Evolutionary conservation across 768 basidiomycete genomes (phyloP), one percentile per base, ranked within the genome.

Genomic region (Lanmaoa rubissima): DNA sequence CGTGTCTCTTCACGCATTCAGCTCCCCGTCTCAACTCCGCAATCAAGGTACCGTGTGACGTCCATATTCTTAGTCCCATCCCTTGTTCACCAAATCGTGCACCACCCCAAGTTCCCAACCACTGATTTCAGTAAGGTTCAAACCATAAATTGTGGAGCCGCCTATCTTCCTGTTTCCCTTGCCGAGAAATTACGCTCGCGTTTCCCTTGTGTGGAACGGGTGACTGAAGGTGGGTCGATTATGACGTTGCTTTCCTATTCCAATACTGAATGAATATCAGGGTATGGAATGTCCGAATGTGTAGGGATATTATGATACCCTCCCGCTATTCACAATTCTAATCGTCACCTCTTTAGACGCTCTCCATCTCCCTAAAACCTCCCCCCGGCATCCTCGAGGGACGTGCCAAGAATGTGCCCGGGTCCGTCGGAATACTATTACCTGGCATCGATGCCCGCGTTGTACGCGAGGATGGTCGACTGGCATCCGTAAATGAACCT

Each of bases 241-340:
- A 34, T 24, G 8, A 12, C 50, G 7, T 50, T 46, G 2, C 24
- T 43, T 36, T 48, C 28, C 14, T 24, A 19, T 48, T 31, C 31
- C 34, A 21, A 19, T 16, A 53, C 35, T 69, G 51, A 19, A 26
- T n/a, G 13, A 28, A 14, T 34, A 8, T 19, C 53, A 86, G 87
- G 86, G 0, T 90, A 88, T 61, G 89, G 89, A 21, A 81, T 88
- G 79, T 87, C 86, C 0, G 87, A 88, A 77, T 69, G 69, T 49
- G 86, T 87, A 65, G 50, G 86, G 71, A 21, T 44, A 51, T 35
- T n/a, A 12, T 1, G 4, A 4, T n/a, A 19, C 14, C 32, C 43
- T 42, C 38, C 46, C 34, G 8, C 48, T 42, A 35, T 9, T 39
- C 21, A 32, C 19, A n/a, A 34, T 12, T 10, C 49, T 52, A 6